Evolutionary conservation across 192 early-diverging fungal genomes (phyloP).

Genomic region (Allomyces arbusculus): DNA sequence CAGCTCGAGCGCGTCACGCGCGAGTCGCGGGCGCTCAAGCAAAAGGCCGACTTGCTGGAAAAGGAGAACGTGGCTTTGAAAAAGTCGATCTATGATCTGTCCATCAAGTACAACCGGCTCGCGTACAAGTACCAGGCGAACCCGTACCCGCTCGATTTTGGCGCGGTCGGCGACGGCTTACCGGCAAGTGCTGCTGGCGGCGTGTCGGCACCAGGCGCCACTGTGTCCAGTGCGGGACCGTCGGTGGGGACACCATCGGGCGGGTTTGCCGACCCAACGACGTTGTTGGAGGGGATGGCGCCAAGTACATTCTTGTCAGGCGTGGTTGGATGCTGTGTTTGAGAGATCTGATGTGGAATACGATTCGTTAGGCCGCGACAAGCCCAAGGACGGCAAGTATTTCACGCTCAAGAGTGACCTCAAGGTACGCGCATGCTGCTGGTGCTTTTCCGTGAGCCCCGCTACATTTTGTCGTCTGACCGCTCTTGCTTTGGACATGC

Average conservation of each 20-base stretch:
- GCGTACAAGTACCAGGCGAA: slow-evolving; percentile 3
- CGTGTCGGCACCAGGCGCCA: background rate
- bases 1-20: slow-evolving; percentile 36
- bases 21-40: slow-evolving; percentile 50
- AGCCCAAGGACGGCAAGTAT: slow-evolving; percentile 20
- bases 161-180: background rate
- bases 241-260: too few species aligned
- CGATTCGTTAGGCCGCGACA: slow-evolving; percentile 4
- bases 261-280: too few species aligned
- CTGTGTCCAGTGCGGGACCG: background rate
- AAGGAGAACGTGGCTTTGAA: slow-evolving; percentile 64
- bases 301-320: too few species aligned
- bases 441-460: too few species aligned
- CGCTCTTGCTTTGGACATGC: background rate
- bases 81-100: slow-evolving; percentile 64
- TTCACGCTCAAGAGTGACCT: slow-evolving; percentile 47
- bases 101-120: slow-evolving; percentile 25
- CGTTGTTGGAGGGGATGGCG: too few species aligned
- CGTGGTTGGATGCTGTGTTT: too few species aligned
- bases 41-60: slow-evolving; percentile 43
- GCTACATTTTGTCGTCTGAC: too few species aligned
- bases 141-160: slow-evolving; percentile 3
- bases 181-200: background rate
- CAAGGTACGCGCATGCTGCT: slow-evolving; percentile 17
- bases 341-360: too few species aligned